Evolutionary conservation across 768 basidiomycete species (phyloP), one percentile per base, ranked within the genome.

Genomic region (Suillus alpinus): DNA sequence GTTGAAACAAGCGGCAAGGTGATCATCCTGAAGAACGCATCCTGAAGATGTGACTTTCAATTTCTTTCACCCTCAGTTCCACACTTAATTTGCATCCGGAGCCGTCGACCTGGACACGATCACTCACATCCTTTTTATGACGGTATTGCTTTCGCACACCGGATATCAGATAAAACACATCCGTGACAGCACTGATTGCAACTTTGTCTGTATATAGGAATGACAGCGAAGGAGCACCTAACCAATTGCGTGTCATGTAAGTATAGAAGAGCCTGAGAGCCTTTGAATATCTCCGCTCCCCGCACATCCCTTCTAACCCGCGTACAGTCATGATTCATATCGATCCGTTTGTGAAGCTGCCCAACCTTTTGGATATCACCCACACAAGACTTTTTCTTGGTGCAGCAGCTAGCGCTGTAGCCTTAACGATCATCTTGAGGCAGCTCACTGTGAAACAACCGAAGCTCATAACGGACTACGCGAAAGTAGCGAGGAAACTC

Each of bases 391-490:
- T 20, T 37, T 39, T 34, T 16, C 44, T 60, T 44, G 52, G 23
- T 46, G 32, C 56, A 9, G 44, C 40, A 29, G 61, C 59, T 12
- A 50, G 57, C 14, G 26, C 63, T 7, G 62, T 56, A 13, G 60
- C 40, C 2, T 43, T 68, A 2, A 56, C 44, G 0, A 43, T 68
- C 23, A 26, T 67, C 13, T 23, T 63, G 29, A 50, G 52, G 43
- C 52, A 46, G 7, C 6, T 53, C 36, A 20, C 10, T 16, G 14
- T 29, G 3, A 60, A 57, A 46, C 31, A 46, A 39, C 20, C 41
- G 4, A 63, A 55, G 39, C 53, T 64, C 36, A 58, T 66, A 14
- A 64, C 52, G 10, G 46, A 66, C 43, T 64, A 61, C n/a, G 8
- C 63, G 9, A 53, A 59, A 39, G 58, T 63, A 6, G 65, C 65